Base-by-base conservation (phyloP, 371 early-diverging fungal species). In the Mortierella sp. region DNA sequence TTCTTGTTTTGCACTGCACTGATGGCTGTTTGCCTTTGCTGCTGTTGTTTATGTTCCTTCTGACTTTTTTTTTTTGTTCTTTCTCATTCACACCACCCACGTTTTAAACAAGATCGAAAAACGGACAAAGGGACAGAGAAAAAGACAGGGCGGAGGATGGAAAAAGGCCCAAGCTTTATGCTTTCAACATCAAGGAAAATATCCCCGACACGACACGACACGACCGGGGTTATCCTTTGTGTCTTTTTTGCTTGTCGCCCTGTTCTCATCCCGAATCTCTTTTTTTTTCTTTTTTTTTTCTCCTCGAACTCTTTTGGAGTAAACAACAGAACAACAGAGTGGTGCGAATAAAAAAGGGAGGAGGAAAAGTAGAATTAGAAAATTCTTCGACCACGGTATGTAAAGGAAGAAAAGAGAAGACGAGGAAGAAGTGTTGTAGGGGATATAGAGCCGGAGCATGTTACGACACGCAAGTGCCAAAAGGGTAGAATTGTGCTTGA, bases 161-260 rank as follows among this genome's bases (percentile, higher is more conserved):
- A 68, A 68, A 65, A 68, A 68, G 68, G 68, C 42, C 68, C 68
- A 68, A 68, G 68, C 68, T 38, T 68, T 68, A 68, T 68, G 68
- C 42, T 68, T 68, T 68, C 38, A 68, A 68, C 63, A 68, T 10
- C 21, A 21, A 68, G 44, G 24, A 68, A 38, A 65, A 38, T 68
- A 68, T 68, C 24, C 68, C 68, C 68, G 68, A 68, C 68, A 68
- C 68, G 68, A 68, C 68, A 68, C 68, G 68, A 68, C 68, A 68
- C 68, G 68, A 42, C 68, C 42, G 65, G 38, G 65, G 68, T 55
- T 55, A 21, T 24, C 24, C 24, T 0, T 10, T 68, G 34, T 11
- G 44, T 42, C 42, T 34, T 68, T 65, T 38, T 68, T 21, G 68
- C 24, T 21, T 11, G 24, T 68, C 24, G 68, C 38, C 34, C 21